Base-by-base conservation (phyloP, 768 basidiomycete genomes). In the Bullera alba region DNA sequence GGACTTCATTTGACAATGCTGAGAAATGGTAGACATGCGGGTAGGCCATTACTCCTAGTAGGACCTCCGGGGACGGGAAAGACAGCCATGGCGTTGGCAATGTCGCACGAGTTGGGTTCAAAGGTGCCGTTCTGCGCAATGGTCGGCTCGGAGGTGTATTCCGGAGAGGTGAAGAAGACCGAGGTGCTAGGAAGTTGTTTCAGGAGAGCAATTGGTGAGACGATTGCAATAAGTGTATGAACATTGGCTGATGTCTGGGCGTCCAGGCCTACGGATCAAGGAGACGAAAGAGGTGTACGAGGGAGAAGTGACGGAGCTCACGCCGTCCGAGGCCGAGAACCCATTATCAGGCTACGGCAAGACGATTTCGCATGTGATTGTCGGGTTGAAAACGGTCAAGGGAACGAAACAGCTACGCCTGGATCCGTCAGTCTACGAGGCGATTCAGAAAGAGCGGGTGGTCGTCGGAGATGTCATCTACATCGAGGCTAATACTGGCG, bases 221-320 rank as follows among this genome's bases (percentile, higher is more conserved):
- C 14, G 12, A 29, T 10, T 30, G 10, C n/a, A 5, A n/a, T 26
- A 30, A 6, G 16, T 43, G 12, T 42, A 19, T 49, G n/a, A 19
- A 14, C 6, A 46, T 26, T 27, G 17, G 27, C 28, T 56, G 25
- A 45, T 48, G 23, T 29, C 15, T n/a, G n/a, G n/a, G n/a, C n/a
- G n/a, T n/a, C 12, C 68, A 92, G 92, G 93, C 41, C 79, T 97
- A 30, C 83, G 93, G 70, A 95, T 97, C 78, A 97, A 97, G 74
- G 95, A 97, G 74, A 96, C 92, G 5, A 97, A 99, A 71, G 90
- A 95, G 67, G 91, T 97, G 5, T 97, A 92, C 73, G 93, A 97
- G 72, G 93, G 95, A 53, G 93, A 99, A 75, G 87, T 99, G 16
- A 97, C 93, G 7, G 93, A 97, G 67, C 76, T 97, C 53, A 95